phyloP scores from a whole-genome alignment of 2,329 filamentous ascomycete species.

The Arthrobotrys entomopaga region DNA sequence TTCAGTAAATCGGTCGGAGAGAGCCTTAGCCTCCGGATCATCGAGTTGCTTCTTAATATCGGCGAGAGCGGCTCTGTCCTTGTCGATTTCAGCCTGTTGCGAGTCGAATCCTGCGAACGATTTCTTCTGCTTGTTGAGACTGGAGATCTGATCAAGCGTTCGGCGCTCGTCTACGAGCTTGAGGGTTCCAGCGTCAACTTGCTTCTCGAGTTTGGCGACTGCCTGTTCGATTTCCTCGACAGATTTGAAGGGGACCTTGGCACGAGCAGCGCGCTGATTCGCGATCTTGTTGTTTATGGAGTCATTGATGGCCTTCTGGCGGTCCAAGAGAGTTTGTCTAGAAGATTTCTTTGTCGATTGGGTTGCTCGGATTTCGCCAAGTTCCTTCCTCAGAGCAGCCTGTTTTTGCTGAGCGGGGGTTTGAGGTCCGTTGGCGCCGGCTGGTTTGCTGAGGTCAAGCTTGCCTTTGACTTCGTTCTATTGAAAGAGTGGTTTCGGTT shows the following conservation, averaged over 20 bases:
- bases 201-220: slow-evolving; percentile 81
- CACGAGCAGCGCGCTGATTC: slow-evolving; percentile 86
- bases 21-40: slow-evolving; percentile 87
- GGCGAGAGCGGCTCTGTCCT: slow-evolving; percentile 85
- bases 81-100: slow-evolving; percentile 86
- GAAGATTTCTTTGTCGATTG: slow-evolving; percentile 88
- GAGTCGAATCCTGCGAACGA: slow-evolving; percentile 86
- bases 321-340: slow-evolving; percentile 80
- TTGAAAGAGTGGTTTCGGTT: too few relatives aligned
- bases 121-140: slow-evolving; percentile 88
- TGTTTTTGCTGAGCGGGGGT: slow-evolving; percentile 83
- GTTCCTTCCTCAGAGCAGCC: slow-evolving; percentile 82
- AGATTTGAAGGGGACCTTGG: slow-evolving; percentile 84
- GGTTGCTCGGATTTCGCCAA: slow-evolving; percentile 84
- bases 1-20: slow-evolving; percentile 84
- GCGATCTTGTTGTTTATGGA: slow-evolving; percentile 83
- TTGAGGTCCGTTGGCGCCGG: slow-evolving; percentile 73
- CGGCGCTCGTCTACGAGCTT: slow-evolving; percentile 98
- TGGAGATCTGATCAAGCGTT: slow-evolving; percentile 82
- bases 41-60: slow-evolving; percentile 88
- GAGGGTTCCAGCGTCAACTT: slow-evolving; percentile 89
- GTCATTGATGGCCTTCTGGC: slow-evolving; percentile 91
- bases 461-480: slow-evolving; percentile 89
- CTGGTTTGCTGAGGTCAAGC: slow-evolving; percentile 82
- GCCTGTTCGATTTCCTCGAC: slow-evolving; percentile 86